Conservation (phyloP, 2,329 filamentous ascomycete genomes). For the Claviceps purpurea region DNA sequence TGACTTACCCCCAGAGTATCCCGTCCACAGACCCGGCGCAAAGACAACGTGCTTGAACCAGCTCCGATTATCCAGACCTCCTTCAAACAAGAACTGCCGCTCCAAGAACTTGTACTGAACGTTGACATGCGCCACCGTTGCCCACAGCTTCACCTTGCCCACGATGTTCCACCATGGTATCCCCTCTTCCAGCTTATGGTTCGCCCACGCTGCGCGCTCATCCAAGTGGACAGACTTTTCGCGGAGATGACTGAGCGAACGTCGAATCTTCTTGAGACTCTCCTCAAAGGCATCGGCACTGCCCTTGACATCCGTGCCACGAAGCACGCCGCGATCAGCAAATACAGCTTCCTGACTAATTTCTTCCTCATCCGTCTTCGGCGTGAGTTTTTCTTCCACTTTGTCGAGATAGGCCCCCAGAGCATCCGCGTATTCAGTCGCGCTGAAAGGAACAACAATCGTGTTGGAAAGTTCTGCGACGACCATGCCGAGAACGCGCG, state of each 20-base stretch:
- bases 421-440: slow-evolving; percentile 48
- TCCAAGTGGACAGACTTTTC: slow-evolving; percentile 31
- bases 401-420: slow-evolving; percentile 38
- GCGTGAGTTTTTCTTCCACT: slow-evolving; percentile 34
- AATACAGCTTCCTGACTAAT: slow-evolving; percentile 18
- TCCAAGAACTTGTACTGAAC: slow-evolving; percentile 75
- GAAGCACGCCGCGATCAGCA: slow-evolving; percentile 15
- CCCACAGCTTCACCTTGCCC: slow-evolving; percentile 49
- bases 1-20: slow-evolving; percentile 61
- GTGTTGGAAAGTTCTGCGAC: slow-evolving; percentile 48
- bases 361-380: slow-evolving; percentile 13
- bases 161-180: slow-evolving; percentile 72
- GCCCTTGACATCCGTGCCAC: slow-evolving; percentile 15
- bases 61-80: slow-evolving; percentile 61
- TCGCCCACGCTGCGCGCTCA: slow-evolving; percentile 27
- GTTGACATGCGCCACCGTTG: slow-evolving; percentile 55
- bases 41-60: slow-evolving; percentile 98
- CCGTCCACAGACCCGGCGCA: slow-evolving; percentile 82
- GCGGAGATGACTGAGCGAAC: slow-evolving; percentile 23
- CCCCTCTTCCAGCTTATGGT: slow-evolving; percentile 31
- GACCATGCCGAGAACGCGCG: slow-evolving; percentile 51
- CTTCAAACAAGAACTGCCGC: slow-evolving; percentile 60
- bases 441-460: slow-evolving; percentile 49
- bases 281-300: slow-evolving; percentile 25
- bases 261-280: slow-evolving; percentile 25